Evolutionary conservation across 176 grass and related monocot species (phyloP), one percentile per base, ranked within the genome.

Genomic region (Aegilops tauschii): DNA sequence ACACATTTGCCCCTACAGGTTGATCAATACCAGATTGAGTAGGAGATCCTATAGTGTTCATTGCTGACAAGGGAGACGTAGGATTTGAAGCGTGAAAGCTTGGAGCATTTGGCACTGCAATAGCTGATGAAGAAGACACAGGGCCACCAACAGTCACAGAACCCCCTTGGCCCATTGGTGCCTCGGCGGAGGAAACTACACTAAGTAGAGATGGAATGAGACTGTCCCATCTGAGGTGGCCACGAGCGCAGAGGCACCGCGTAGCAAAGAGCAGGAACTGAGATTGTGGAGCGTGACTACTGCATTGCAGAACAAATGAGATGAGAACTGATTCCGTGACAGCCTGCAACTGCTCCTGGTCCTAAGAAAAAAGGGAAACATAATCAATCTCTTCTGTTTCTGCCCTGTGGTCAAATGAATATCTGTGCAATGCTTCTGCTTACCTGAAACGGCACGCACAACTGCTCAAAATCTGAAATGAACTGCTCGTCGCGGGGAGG

Each of bases 191-290:
- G 64, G 94, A 94, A 82, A 99, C 89, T 20, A 83, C 83, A 82
- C 84, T 88, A 71, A 99, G 89, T 44, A 99, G 94, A 67, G 94
- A 91, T 83, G 94, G 92, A 82, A 99, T 88, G 72, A 99, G 88
- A 12, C 86, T 90, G 74, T 94, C 94, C 97, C 97, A 99, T 81
- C 90, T 94, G 82, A 99, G 87, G 84, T 96, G 95, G 49, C 87
- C 90, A 88, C 77, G 80, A 70, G 86, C 78, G 84, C 92, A 99
- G 21, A 99, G 84, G 90, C 87, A 88, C 20, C 88, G 90, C 73
- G 92, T 94, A 80, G 94, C 93, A 91, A 99, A 99, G 75, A 99
- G 83, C 69, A 99, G 86, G 78, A 99, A 99, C 88, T 96, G 94
- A 72, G 97, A 94, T 87, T 94, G 94, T 18, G 94, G 92, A 30